Base-by-base conservation (phyloP, 2,329 filamentous ascomycete genomes). In the Nigrograna mackinnonii region DNA sequence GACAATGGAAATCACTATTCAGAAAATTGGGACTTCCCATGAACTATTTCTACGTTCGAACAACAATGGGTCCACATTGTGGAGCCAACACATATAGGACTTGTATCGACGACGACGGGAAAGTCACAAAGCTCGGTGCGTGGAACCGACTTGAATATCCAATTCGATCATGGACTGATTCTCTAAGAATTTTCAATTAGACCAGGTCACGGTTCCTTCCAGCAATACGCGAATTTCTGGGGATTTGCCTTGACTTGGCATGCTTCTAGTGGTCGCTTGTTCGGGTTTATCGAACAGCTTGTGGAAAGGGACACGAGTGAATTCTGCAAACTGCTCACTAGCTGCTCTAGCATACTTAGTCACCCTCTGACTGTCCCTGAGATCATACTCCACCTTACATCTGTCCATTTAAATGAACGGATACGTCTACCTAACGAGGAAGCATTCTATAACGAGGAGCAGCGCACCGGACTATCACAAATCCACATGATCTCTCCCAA, bases 31-130 rank as follows among this genome's bases (percentile, higher is more conserved):
- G 31, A 11, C 28, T 46, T 9, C 39, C 39, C 13, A 20, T 13
- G 14, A 39, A 46, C 17, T 46, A 46, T 26, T 36, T 46, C 18
- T 34, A 46, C 20, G 6, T 46, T 13, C 39, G 43, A 7, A 31
- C 26, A 12, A 43, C 4, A 4, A 35, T 34, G 7, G 39, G 39
- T n/a, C 16, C 28, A 17, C 24, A 43, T 14, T 32, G 21, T 19
- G 39, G 39, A 21, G 43, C 22, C 9, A 17, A 12, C 13, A 34
- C 30, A 5, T 46, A 30, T 31, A 12, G 18, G 4, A 46, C 31
- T 3, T 16, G 18, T 21, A 22, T 30, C 12, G 35, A 46, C 19
- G n/a, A 13, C 16, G 12, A 35, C 9, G 43, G 43, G 14, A 33
- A 37, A n/a, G 31, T 46, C 6, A 18, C 24, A 17, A 26, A 28